Percentiles rank a stretch among this genome's conserved stretches.
These are phyloP conservation scores for Salicornia ramosissima DNA, from an alignment of 148 eudicot genomes.

Conservation along the genomic window DNA sequence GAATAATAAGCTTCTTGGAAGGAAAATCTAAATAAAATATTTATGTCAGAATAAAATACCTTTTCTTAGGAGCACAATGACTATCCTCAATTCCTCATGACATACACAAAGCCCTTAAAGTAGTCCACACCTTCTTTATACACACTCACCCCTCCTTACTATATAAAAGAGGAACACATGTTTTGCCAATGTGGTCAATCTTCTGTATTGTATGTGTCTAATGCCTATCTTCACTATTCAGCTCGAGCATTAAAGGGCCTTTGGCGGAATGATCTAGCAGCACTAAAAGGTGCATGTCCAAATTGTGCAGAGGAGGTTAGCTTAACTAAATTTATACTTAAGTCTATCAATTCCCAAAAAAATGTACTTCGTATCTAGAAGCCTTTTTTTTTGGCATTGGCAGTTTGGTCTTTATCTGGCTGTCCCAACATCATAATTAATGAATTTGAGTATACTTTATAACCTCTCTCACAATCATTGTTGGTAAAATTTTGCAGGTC, in stretches of 20 bases:
- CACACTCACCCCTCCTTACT: no score
- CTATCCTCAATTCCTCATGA: no score
- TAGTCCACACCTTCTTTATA: no score
- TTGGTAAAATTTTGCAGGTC: conserved; percentile 48
- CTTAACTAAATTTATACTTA: conserved; percentile 5
- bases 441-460: neutral
- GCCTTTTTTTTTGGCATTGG: no score
- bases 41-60: neutral
- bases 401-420: neutral
- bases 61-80: no score
- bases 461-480: conserved; percentile 1
- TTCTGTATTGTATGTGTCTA: neutral
- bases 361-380: neutral
- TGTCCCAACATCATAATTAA: neutral
- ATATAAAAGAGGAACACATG: neutral
- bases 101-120: no score
- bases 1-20: neutral
- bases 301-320: conserved; percentile 94
- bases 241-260: conserved; percentile 75
- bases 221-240: conserved; percentile 25
- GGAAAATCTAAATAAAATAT: neutral
- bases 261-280: conserved; percentile 87
- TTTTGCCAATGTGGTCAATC: neutral
- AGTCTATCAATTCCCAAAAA: neutral
- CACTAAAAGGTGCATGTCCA: conserved; percentile 85